Conservation (phyloP, 805 yeast genomes). For the Saitoella complicata region DNA sequence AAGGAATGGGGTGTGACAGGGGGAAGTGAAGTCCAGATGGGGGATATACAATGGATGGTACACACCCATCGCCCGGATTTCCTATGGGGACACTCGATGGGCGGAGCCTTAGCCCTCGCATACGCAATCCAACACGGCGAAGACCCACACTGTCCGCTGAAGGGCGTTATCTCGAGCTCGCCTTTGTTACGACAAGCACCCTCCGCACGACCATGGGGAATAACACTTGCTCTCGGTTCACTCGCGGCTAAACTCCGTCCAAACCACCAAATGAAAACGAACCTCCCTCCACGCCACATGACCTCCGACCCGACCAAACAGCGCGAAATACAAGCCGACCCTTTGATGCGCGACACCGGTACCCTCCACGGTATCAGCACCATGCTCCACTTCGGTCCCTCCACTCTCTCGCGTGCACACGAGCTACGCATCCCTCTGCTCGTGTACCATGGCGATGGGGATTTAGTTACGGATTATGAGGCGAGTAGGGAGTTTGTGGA, state of each 20-base stretch:
- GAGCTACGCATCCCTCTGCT: slow-evolving; percentile 21
- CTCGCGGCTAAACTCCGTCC: not conserved
- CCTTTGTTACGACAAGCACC: slow-evolving; percentile 1
- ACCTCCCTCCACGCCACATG: not conserved
- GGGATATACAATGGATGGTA: slow-evolving; percentile 13
- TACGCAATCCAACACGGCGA: slow-evolving; percentile 6
- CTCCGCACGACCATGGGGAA: not conserved
- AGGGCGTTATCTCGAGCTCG: not conserved
- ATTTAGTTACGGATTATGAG: slow-evolving; percentile 9
- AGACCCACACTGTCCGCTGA: slow-evolving; percentile 7
- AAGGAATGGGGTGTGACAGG: slow-evolving; percentile 20
- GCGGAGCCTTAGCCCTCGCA: slow-evolving; percentile 1
- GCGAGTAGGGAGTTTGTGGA: slow-evolving; percentile 14
- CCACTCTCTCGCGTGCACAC: slow-evolving; percentile 14
- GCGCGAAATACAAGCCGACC: slow-evolving; percentile 14
- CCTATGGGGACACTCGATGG: slow-evolving; percentile 10
- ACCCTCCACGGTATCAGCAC: slow-evolving; percentile 21
- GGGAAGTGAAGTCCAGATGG: slow-evolving; percentile 22
- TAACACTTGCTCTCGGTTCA: not conserved
- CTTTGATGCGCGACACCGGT: slow-evolving; percentile 15
- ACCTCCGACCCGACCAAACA: slow-evolving; percentile 17
- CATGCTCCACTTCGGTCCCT: slow-evolving; percentile 16
- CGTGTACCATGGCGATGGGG: slow-evolving; percentile 19
- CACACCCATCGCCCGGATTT: not conserved
- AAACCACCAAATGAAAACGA: not conserved